These are phyloP conservation scores for Trichoderma atrobrunneum DNA, from an alignment of 2,329 filamentous ascomycete genomes.

Conservation along the genomic window DNA sequence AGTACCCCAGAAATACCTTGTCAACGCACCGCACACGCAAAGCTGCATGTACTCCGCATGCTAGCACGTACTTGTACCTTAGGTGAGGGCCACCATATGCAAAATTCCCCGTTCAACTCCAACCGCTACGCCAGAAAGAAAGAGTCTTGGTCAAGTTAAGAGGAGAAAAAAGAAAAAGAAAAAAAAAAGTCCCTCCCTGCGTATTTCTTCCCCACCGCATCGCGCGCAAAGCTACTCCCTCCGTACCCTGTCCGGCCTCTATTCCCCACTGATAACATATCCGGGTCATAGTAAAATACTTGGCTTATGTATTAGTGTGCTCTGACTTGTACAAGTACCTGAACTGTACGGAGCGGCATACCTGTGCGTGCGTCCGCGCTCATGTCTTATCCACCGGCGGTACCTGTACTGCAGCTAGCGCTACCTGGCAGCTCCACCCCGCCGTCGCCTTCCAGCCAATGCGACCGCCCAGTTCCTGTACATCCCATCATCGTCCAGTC, in stretches of 20 bases:
- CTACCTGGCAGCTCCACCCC: not conserved
- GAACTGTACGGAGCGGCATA: not conserved
- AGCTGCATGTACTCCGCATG: not conserved
- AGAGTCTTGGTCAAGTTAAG: not conserved
- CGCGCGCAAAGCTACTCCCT: slow-evolving; percentile 9
- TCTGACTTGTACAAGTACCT: not conserved
- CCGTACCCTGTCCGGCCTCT: slow-evolving; percentile 1
- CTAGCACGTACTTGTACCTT: not conserved
- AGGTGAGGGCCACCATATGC: not conserved
- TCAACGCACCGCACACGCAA: not conserved
- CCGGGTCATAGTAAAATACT: not conserved
- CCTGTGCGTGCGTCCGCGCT: not conserved
- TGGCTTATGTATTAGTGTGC: not conserved
- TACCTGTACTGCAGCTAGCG: not conserved
- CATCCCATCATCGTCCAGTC: slow-evolving; percentile 4
- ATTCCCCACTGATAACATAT: slow-evolving; percentile 8
- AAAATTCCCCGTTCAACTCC: not conserved
- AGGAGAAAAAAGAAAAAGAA: not conserved
- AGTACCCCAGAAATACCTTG: not conserved
- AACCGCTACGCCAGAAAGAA: not conserved
- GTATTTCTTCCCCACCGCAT: not conserved
- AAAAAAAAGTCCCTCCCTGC: slow-evolving; percentile 2
- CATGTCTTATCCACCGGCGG: not conserved
- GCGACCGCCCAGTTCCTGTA: not conserved
- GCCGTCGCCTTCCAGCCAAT: not conserved